phyloP scores from a whole-genome alignment of 2,329 filamentous ascomycete genomes.

The Pestalotiopsis sp. region DNA sequence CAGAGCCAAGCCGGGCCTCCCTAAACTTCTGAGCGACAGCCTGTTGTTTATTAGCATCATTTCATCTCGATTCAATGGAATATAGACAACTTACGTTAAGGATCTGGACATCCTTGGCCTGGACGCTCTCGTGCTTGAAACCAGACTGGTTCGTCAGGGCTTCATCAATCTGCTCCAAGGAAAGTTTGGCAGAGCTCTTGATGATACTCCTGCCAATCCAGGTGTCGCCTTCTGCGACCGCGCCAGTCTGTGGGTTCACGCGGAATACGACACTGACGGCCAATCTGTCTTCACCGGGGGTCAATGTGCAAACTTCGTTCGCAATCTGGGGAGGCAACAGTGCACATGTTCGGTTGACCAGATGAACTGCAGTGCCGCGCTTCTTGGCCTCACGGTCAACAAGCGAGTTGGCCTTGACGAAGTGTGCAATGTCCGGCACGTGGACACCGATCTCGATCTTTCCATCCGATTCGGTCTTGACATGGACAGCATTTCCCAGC shows the following conservation, averaged over 20 bases:
- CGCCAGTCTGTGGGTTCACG: conserved; percentile 79
- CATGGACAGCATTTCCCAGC: conserved; percentile 89
- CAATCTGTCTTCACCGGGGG: conserved; percentile 85
- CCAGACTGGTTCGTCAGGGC: conserved; percentile 68
- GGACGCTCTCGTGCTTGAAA: conserved; percentile 66
- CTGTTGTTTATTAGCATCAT: conserved; percentile 39
- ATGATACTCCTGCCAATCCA: conserved; percentile 95
- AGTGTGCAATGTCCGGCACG: conserved; percentile 93
- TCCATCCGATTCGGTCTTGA: conserved; percentile 81
- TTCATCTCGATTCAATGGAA: neutral
- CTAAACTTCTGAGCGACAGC: conserved; percentile 88
- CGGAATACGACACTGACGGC: conserved; percentile 93
- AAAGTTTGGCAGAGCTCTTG: conserved; percentile 85
- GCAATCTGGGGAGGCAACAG: conserved; percentile 87
- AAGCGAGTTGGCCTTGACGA: conserved; percentile 93
- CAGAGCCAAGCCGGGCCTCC: conserved; percentile 81
- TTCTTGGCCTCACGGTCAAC: conserved; percentile 98
- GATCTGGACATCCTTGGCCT: conserved; percentile 77
- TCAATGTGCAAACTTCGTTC: conserved; percentile 83
- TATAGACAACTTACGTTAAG: conserved; percentile 61
- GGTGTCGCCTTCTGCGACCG: conserved; percentile 79
- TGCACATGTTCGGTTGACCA: conserved; percentile 86
- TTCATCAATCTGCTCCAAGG: conserved; percentile 83
- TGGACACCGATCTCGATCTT: conserved; percentile 94
- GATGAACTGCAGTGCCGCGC: conserved; percentile 91